Percentiles rank a stretch among this genome's conserved stretches.
phyloP scores from a whole-genome alignment of 306 rosid genomes.

The Prinsepia uniflora region DNA sequence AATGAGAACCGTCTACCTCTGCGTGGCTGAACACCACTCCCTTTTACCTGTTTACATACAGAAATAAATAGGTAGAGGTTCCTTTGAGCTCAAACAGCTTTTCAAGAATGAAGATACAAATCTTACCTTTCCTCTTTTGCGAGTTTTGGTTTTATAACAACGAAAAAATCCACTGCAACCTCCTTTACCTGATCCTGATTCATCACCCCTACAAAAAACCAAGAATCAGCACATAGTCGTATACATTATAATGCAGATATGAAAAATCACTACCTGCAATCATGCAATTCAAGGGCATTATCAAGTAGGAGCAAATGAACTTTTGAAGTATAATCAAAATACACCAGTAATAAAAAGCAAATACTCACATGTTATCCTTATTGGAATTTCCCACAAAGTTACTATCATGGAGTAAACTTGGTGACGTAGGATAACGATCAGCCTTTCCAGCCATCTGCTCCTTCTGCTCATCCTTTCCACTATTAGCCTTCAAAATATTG shows the following conservation, averaged over 20 bases:
- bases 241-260: background rate
- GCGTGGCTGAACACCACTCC: slow-evolving; percentile 48
- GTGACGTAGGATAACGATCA: slow-evolving; percentile 73
- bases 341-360: slow-evolving; percentile 14
- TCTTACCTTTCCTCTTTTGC: slow-evolving; percentile 59
- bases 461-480: slow-evolving; percentile 58
- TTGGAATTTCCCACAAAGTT: slow-evolving; percentile 52
- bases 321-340: slow-evolving; percentile 3
- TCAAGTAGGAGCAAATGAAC: background rate
- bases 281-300: background rate
- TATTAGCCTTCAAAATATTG: slow-evolving; percentile 46
- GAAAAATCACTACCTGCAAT: background rate
- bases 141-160: slow-evolving; percentile 63
- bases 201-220: slow-evolving; percentile 61
- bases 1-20: slow-evolving; percentile 51
- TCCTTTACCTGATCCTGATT: slow-evolving; percentile 63
- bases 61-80: slow-evolving; percentile 1
- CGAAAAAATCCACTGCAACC: slow-evolving; percentile 74
- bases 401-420: slow-evolving; percentile 81
- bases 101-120: background rate
- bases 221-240: background rate
- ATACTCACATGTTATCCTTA: slow-evolving; percentile 81
- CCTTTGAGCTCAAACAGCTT: slow-evolving; percentile 16
- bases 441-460: slow-evolving; percentile 55
- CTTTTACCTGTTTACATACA: slow-evolving; percentile 46